phyloP scores from a whole-genome alignment of 495 filamentous ascomycete genomes.

The Penicillium daleae region DNA sequence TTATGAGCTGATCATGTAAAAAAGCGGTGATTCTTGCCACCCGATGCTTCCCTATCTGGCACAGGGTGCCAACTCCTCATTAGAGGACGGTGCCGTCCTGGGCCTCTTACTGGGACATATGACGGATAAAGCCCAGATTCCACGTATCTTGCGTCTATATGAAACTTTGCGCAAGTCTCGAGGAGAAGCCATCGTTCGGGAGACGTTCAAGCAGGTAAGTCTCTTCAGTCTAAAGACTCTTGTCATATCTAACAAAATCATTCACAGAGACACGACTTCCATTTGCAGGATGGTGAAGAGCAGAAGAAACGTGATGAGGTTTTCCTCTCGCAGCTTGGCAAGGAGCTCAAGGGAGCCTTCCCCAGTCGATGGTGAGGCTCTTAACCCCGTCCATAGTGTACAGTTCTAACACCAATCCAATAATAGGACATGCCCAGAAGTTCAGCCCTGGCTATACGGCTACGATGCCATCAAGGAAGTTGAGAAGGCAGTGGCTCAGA shows the following conservation, averaged over 20 bases:
- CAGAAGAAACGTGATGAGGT: slow-evolving; percentile 55
- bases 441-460: slow-evolving; percentile 64
- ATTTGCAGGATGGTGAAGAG: slow-evolving; percentile 58
- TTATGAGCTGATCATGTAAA: background rate
- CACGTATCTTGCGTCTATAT: slow-evolving; percentile 56
- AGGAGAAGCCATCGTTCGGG: slow-evolving; percentile 59
- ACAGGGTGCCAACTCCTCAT: slow-evolving; percentile 56
- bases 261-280: slow-evolving; percentile 60
- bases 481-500: slow-evolving; percentile 49
- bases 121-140: slow-evolving; percentile 45
- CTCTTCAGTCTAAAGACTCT: too few species aligned
- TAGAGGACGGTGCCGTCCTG: slow-evolving; percentile 57
- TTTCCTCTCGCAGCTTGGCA: slow-evolving; percentile 49
- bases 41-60: slow-evolving; percentile 71
- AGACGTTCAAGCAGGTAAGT: slow-evolving; percentile 49
- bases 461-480: slow-evolving; percentile 64
- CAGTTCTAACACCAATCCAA: background rate
- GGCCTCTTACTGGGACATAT: slow-evolving; percentile 48
- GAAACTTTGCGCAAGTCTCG: slow-evolving; percentile 63
- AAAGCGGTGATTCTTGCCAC: slow-evolving; percentile 65
- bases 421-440: slow-evolving; percentile 57
- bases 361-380: slow-evolving; percentile 56
- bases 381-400: background rate
- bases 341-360: slow-evolving; percentile 52
- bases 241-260: background rate